Evolutionary conservation across 1,284 basidiomycete species (phyloP).

Genomic region (Microbotryum lychnidis-dioicae): DNA sequence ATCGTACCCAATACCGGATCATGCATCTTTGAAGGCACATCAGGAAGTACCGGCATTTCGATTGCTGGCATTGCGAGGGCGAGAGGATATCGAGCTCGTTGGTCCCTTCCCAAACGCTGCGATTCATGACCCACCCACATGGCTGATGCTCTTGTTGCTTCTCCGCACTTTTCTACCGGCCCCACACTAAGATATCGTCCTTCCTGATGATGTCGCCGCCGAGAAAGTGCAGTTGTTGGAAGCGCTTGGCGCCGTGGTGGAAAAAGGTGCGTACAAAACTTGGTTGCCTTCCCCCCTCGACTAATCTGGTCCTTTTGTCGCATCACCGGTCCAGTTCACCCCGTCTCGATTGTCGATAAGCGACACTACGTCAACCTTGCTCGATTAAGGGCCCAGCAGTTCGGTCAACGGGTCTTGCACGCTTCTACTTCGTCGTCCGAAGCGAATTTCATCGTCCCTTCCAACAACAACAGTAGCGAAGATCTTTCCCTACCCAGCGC

Average conservation of each 20-base stretch:
- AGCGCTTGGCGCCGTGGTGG: conserved; percentile 77
- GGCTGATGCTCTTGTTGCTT: conserved; percentile 41
- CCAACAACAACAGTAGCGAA: background rate
- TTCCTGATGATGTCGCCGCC: conserved; percentile 74
- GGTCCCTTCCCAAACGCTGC: conserved; percentile 41
- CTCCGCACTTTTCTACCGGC: background rate
- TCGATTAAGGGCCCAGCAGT: conserved; percentile 61
- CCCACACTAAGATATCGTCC: conserved; percentile 60
- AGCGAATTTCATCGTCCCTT: background rate
- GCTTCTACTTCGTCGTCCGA: conserved; percentile 6
- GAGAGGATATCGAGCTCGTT: conserved; percentile 45
- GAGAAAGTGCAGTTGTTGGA: conserved; percentile 81
- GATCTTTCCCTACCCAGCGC: background rate
- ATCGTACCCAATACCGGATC: conserved; percentile 81
- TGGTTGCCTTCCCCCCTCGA: conserved; percentile 19
- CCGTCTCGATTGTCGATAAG: conserved; percentile 81
- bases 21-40: conserved; percentile 94
- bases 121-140: conserved; percentile 40
- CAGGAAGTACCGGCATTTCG: conserved; percentile 94
- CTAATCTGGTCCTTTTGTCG: background rate
- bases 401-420: conserved; percentile 47
- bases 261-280: conserved; percentile 56
- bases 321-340: conserved; percentile 17
- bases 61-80: conserved; percentile 83
- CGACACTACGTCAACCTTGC: conserved; percentile 66